Evolutionary conservation across 2,329 filamentous ascomycete genomes (phyloP), one percentile per base, ranked within the genome.

Genomic region (Thielaviopsis ethacetica): DNA sequence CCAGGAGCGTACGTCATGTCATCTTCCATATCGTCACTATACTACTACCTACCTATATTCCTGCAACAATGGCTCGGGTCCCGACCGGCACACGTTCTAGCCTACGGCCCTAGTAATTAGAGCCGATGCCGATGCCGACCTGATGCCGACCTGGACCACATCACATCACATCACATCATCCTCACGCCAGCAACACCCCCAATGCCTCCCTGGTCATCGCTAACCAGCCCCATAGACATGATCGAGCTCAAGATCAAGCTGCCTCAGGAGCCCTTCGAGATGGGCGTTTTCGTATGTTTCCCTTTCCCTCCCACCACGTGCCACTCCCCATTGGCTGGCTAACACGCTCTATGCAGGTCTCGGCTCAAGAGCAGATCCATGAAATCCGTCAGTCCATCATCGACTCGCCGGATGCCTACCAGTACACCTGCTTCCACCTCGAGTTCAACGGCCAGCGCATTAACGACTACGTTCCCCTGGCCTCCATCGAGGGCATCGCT

Each of bases 401-500:
- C 73, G 93, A 98, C 72, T 80, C 90, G 55, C 93, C 93, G 5
- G 80, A 85, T 62, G 94, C 91, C 56, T 93, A 96, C 74, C 90
- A 95, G 72, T 96, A 96, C 76, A 95, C 93, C 57, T 98, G 93
- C 77, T 98, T 98, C 76, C 93, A 98, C 73, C 83, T 98, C 66
- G 91, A 97, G 74, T 84, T 91, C 74, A 84, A 88, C 61, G 88
- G 89, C 65, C 77, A 87, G 72, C 86, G 87, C 64, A 85, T 98
- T 78, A 97, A 97, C 71, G 93, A 98, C 72, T 97, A 93, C 67
- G 81, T 94, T 61, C 86, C 94, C 70, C 80, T 98, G 62, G 90
- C 88, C 58, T 91, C 98, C 69, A 86, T 98, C 59, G 79, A 86
- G 54, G 89, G 82, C 59, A 80, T 98, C 59, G 81, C 82, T 57